Evolutionary conservation across 176 grass and related monocot genomes (phyloP).

Genomic region (Cymbopogon citratus): DNA sequence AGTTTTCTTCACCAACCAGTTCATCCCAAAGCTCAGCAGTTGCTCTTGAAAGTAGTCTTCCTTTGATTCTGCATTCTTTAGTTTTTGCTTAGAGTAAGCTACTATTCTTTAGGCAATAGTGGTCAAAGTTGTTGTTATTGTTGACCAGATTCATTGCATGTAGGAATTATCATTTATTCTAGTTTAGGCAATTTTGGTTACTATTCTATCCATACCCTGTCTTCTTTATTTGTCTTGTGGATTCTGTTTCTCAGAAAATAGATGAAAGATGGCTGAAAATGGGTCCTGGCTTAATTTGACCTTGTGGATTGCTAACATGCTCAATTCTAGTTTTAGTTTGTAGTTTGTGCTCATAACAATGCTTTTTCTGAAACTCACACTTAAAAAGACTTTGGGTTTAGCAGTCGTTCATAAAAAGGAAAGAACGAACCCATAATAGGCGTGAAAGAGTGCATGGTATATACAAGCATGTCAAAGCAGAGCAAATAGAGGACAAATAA

Average conservation of each 20-base stretch:
- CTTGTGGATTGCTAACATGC: not conserved
- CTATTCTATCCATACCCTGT: not conserved
- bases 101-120: constrained; percentile 4
- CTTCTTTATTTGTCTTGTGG: constrained; percentile 1
- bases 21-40: not conserved
- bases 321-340: not conserved
- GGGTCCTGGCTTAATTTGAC: constrained; percentile 19
- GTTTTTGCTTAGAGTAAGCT: not conserved
- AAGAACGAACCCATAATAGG: not conserved
- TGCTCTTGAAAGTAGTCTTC: not conserved
- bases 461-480: not conserved
- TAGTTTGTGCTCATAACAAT: not conserved
- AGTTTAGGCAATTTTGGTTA: constrained; percentile 32
- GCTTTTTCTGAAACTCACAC: not conserved
- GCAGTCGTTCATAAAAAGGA: not conserved
- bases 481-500: not conserved
- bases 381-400: not conserved
- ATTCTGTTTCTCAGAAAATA: constrained; percentile 1
- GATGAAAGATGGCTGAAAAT: not conserved
- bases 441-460: not conserved
- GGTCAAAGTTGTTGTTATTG: not conserved
- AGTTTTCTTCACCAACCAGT: not conserved
- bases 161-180: constrained; percentile 19
- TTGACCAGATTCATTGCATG: not conserved
- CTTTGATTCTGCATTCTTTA: not conserved